Base-by-base conservation (phyloP, 305 asterid species). In the Fraxinus angustifolia region DNA sequence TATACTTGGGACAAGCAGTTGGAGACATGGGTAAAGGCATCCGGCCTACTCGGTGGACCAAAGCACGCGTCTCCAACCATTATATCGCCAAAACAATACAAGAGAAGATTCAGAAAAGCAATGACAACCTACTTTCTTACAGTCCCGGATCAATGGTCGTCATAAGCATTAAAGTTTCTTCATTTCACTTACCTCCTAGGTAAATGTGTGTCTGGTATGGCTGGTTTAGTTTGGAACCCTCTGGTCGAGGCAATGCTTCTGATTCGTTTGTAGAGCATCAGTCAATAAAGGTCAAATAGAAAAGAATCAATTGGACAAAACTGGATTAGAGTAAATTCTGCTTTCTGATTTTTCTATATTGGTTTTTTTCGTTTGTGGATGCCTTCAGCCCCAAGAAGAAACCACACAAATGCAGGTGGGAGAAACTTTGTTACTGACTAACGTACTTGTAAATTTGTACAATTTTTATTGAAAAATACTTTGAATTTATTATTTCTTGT, bases 1-100 rank as follows among this genome's bases (percentile, higher is more conserved):
- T 96, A 94, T 62, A 94, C 99, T 12, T 96, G 98, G 98, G 98
- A 95, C 91, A 95, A 95, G 90, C 99, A 93, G 60, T 80, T 94
- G 90, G 98, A 96, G 93, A 93, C 97, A 42, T 94, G 98, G 98
- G 98, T 92, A 19, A 94, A 94, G 84, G 93, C 98, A 0, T 87
- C 98, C 8, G 98, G 99, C 10, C 93, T 96, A 65, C 93, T 96
- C 8, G 99, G 98, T 58, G 98, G 99, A 11, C 97, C 94, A 2
- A 96, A 84, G 83, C 93, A 93, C 78, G 95, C 92, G 74, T 87
- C 98, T 19, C 99, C 99, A 28, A 96, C 99, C 0, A 90, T 96
- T 19, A 78, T 96, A 77, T 96, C 98, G 33, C 99, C 99, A 0
- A 91, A 87, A 79, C 98, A 96, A 82, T 96, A 96, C 90, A 96